Evolutionary conservation across 2,329 filamentous ascomycete species (phyloP), one percentile per base, ranked within the genome.

Genomic region (Botrytis porri): DNA sequence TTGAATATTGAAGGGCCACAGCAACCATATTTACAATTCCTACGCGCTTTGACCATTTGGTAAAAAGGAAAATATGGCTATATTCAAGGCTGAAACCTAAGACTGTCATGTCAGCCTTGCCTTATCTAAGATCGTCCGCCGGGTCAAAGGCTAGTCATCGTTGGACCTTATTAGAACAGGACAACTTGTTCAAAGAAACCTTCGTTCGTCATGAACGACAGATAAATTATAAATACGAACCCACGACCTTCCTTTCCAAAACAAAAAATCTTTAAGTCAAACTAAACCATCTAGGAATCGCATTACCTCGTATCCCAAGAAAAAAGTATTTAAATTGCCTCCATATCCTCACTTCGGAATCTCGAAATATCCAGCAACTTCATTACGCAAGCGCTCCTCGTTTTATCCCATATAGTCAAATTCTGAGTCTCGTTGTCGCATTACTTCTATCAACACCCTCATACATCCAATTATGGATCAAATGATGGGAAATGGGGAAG

Each of bases 401-500:
- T 25, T 54, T 29, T 32, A 54, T 39, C 6, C 12, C 35, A 16
- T 48, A 16, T 48, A 54, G 5, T 8, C 65, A 20, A 32, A 57
- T 12, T 37, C 48, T 48, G 35, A 64, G 32, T 25, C 69, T 37
- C 41, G 41, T 64, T 41, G 43, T 65, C 43, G 59, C 69, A 48
- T 66, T 43, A 39, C 62, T 32, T 20, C 41, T 51, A 59, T 8
- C 37, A 43, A 43, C 25, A 65, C 43, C 41, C n/a, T 57, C 20
- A 70, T 22, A 45, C 14, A 67, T 35, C 37, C 35, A 41, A 70
- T 12, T 43, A 81, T 81, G 80, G 80, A 81, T 73, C 77, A 80
- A 75, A 81, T 81, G 79, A 80, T 81, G 77, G 79, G 79, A 51
- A 79, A 73, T 72, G 79, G 77, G 48, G 79, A 80, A 69, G 79